Evolutionary conservation across 202 grass and related monocot genomes (phyloP).

Genomic region (Hordeum pubiflorum): DNA sequence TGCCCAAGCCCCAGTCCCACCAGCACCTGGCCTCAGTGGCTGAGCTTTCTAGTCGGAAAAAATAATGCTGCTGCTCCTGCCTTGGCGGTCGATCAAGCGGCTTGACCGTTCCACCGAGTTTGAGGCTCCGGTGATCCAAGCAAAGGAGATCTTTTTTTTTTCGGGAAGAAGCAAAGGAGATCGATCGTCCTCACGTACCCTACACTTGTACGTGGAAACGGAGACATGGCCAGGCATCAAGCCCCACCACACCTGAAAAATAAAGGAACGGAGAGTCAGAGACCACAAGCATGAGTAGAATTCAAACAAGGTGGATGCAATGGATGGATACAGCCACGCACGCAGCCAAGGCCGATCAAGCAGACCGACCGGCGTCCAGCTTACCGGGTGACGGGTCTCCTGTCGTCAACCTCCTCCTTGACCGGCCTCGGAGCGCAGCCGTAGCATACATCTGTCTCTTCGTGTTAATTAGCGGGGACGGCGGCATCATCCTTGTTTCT

Average conservation of each 20-base stretch:
- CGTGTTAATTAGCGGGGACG: neutral
- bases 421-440: neutral
- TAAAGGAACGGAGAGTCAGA: too few relatives aligned
- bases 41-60: neutral
- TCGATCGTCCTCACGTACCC: neutral
- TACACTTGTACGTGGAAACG: conserved; percentile 12
- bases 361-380: conserved; percentile 31
- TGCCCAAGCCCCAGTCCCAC: neutral
- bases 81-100: neutral
- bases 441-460: neutral
- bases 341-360: neutral
- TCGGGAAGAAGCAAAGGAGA: too few relatives aligned
- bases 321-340: neutral
- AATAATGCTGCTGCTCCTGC: neutral
- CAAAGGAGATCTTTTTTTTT: neutral
- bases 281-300: neutral
- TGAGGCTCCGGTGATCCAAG: neutral
- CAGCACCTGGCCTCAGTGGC: neutral
- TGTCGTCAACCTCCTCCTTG: conserved; percentile 7
- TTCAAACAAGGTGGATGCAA: neutral
- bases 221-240: conserved; percentile 4
- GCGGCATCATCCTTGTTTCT: conserved; percentile 13
- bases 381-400: conserved; percentile 24
- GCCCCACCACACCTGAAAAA: conserved; percentile 28
- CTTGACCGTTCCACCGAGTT: neutral